These are phyloP conservation scores for Acanthamoeba lenticulata DNA, from an alignment of 208 protist genomes.

Conservation along the genomic window DNA sequence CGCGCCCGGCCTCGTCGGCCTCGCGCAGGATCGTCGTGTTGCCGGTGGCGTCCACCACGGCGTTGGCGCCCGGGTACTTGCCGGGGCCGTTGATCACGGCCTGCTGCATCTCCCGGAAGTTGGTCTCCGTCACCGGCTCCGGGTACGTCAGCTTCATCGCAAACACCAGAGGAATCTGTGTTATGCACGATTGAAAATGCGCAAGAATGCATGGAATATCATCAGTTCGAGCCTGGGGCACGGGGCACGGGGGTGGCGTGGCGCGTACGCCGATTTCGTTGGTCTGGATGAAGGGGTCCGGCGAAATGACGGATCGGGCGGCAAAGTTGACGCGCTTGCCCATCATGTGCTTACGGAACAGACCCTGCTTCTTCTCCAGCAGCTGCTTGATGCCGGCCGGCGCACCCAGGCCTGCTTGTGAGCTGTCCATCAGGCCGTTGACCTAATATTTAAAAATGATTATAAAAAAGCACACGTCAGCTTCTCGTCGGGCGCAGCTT, in stretches of 20 bases:
- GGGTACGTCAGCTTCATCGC: conserved; percentile 96
- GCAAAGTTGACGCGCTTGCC: conserved; percentile 99
- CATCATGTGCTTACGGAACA: conserved; percentile 99
- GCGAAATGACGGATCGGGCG: conserved; percentile 98
- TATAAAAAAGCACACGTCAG: not conserved
- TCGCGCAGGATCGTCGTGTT: conserved; percentile 22
- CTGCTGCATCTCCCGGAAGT: conserved; percentile 91
- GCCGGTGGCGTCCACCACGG: conserved; percentile 91
- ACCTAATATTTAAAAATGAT: conserved; percentile 61
- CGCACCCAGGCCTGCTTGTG: not conserved
- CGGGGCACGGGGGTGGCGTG: not conserved
- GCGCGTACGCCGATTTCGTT: conserved; percentile 93
- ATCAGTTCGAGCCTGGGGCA: not conserved
- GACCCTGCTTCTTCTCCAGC: conserved; percentile 99
- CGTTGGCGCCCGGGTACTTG: conserved; percentile 98
- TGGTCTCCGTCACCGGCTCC: conserved; percentile 92
- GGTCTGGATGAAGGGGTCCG: conserved; percentile 97
- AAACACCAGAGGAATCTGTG: conserved; percentile 87
- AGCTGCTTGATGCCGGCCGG: conserved; percentile 88
- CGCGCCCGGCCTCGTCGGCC: not conserved
- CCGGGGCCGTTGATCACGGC: conserved; percentile 98
- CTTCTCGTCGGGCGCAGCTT: not conserved
- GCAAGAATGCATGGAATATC: not conserved
- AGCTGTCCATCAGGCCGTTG: conserved; percentile 84
- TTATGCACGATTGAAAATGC: too few relatives aligned